Conservation (phyloP, 176 grass and related monocot species). For the Oryza punctata region DNA sequence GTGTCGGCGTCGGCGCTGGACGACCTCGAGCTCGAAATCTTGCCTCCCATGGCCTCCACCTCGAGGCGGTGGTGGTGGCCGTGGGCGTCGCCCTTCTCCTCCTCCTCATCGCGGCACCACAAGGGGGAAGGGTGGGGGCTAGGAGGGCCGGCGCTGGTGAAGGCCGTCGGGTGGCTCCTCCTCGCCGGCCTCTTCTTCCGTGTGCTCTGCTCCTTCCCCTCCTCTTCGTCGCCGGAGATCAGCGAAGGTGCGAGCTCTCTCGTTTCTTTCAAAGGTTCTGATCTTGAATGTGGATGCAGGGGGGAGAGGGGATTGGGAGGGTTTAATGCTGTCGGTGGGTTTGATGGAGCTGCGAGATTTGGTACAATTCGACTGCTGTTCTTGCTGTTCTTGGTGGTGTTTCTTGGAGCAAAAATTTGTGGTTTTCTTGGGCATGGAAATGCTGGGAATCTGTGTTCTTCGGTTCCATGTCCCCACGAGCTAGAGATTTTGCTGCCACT, state of each 20-base stretch:
- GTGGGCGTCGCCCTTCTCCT: background rate
- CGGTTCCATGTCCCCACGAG: background rate
- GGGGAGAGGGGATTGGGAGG: conserved; percentile 3
- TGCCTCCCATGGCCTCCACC: conserved; percentile 36
- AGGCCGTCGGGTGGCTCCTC: conserved; percentile 54
- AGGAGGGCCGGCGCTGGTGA: conserved; percentile 41
- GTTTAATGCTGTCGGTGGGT: conserved; percentile 4
- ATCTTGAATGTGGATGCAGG: background rate
- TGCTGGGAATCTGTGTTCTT: background rate
- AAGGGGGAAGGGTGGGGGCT: conserved; percentile 34
- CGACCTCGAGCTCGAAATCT: background rate
- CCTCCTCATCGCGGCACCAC: conserved; percentile 26
- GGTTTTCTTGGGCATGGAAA: background rate
- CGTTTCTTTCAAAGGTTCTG: no score
- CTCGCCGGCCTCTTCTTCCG: conserved; percentile 54
- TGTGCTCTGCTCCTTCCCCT: conserved; percentile 55
- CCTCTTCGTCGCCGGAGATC: conserved; percentile 7
- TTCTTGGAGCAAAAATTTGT: background rate
- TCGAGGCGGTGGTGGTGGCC: conserved; percentile 42
- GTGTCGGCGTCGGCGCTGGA: no score
- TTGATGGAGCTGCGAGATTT: background rate
- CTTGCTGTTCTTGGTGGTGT: background rate
- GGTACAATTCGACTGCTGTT: background rate
- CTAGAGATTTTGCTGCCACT: background rate
- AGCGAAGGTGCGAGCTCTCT: conserved; percentile 31